Conservation (phyloP, 2,329 filamentous ascomycete genomes). For the Xylaria sp. region DNA sequence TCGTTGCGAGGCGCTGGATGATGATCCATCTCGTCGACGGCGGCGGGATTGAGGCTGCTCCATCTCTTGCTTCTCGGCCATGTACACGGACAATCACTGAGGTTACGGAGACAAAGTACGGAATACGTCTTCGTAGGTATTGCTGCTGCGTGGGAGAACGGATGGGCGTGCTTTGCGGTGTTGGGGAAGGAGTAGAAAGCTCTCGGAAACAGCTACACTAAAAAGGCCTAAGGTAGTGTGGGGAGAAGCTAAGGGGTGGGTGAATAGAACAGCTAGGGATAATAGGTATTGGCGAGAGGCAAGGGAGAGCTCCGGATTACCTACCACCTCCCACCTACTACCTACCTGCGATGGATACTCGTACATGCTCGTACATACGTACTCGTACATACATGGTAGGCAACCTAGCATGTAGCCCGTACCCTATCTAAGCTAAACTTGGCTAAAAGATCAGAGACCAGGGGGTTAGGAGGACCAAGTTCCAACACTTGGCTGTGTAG, state of each 20-base stretch:
- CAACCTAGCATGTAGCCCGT: background rate
- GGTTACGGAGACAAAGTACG: conserved; percentile 10
- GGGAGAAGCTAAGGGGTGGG: conserved; percentile 15
- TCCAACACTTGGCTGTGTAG: conserved; percentile 26
- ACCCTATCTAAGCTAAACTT: conserved; percentile 21
- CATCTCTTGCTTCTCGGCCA: conserved; percentile 30
- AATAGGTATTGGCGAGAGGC: conserved; percentile 13
- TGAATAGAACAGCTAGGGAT: conserved; percentile 8
- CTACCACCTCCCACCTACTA: background rate
- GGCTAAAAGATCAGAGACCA: conserved; percentile 23
- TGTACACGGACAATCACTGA: conserved; percentile 13
- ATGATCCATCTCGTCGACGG: conserved; percentile 30
- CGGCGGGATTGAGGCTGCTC: conserved; percentile 29
- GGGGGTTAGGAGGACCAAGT: conserved; percentile 14
- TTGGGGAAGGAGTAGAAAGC: conserved; percentile 18
- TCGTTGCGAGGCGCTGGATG: conserved; percentile 28
- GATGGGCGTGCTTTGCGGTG: conserved; percentile 9
- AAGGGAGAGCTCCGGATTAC: conserved; percentile 15
- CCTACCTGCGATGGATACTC: background rate
- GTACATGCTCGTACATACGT: background rate
- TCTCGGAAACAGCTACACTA: conserved; percentile 12
- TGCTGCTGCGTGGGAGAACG: conserved; percentile 18
- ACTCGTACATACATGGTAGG: background rate
- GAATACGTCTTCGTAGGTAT: conserved; percentile 1
- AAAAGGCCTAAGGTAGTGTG: conserved; percentile 17